These are phyloP conservation scores for Sedum album DNA, from an alignment of 164 flowering plant species.

Conservation along the genomic window DNA sequence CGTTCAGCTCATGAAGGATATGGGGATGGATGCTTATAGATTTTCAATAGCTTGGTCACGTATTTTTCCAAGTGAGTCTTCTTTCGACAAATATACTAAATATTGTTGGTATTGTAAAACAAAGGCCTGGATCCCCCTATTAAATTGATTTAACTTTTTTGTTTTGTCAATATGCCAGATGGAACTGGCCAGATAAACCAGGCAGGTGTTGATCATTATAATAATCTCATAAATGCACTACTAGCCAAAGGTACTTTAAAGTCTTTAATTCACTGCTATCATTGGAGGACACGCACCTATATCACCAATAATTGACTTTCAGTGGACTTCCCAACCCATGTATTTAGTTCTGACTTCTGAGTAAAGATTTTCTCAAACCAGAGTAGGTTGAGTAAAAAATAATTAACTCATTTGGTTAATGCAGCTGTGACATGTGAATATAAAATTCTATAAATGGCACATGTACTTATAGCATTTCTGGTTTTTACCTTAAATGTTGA, in stretches of 20 bases:
- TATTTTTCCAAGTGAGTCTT: constrained; percentile 58
- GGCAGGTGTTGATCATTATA: constrained; percentile 85
- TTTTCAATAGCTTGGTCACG: constrained; percentile 83
- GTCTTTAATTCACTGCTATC: background rate
- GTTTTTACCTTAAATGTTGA: background rate
- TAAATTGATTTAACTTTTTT: background rate
- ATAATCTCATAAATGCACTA: constrained; percentile 65
- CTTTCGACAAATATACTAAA: background rate
- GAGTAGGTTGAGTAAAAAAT: background rate
- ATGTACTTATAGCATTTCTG: background rate
- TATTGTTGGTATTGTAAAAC: background rate
- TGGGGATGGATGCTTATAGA: constrained; percentile 85
- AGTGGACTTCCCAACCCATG: background rate
- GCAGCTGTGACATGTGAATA: background rate
- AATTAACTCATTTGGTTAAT: background rate
- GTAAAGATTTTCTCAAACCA: background rate
- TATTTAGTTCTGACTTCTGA: background rate
- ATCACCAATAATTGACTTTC: background rate
- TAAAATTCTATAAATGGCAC: background rate
- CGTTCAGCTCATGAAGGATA: constrained; percentile 58
- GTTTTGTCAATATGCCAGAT: constrained; percentile 31
- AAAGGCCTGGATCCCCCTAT: background rate
- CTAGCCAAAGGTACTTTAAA: constrained; percentile 54
- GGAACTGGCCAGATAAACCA: constrained; percentile 77
- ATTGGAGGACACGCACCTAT: background rate